Conservation (phyloP, 129 eudicot species). For the Chrysanthemum makinoi region DNA sequence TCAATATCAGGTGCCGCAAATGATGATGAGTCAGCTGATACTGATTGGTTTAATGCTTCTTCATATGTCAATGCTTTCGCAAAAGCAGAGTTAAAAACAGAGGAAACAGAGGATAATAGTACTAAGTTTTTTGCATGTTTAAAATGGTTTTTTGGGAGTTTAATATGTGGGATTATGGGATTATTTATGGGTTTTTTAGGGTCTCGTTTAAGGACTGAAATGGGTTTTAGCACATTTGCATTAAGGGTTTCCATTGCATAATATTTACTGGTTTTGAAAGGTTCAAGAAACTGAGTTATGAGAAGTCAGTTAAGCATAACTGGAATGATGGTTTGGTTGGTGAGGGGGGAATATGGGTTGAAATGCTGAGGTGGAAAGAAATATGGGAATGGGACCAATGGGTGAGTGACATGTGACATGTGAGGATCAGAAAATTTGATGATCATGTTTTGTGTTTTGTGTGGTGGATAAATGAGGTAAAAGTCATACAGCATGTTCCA, state of each 20-base stretch:
- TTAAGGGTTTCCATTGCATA: conserved; percentile 90
- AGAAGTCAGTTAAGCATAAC: conserved; percentile 24
- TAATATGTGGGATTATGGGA: conserved; percentile 24
- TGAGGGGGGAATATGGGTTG: conserved; percentile 33
- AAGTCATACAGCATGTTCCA: conserved; percentile 6
- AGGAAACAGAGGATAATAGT: conserved; percentile 59
- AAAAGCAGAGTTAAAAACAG: conserved; percentile 47
- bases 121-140: conserved; percentile 45
- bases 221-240: conserved; percentile 65
- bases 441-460: conserved; percentile 38
- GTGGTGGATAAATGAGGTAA: conserved; percentile 27
- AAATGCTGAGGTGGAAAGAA: conserved; percentile 47
- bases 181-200: conserved; percentile 41
- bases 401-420: conserved; percentile 41
- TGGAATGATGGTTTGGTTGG: conserved; percentile 2
- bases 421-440: conserved; percentile 41
- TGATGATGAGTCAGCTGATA: conserved; percentile 35
- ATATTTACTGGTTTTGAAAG: conserved; percentile 5
- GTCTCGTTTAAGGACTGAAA: conserved; percentile 58
- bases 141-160: conserved; percentile 32
- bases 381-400: conserved; percentile 34
- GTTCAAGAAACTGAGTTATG: not conserved
- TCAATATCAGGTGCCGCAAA: conserved; percentile 50
- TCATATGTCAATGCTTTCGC: conserved; percentile 83
- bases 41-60: conserved; percentile 78